Evolutionary conservation across 441 rosid species (phyloP), one percentile per base, ranked within the genome.

Genomic region (Rhodomyrtus psidioides): DNA sequence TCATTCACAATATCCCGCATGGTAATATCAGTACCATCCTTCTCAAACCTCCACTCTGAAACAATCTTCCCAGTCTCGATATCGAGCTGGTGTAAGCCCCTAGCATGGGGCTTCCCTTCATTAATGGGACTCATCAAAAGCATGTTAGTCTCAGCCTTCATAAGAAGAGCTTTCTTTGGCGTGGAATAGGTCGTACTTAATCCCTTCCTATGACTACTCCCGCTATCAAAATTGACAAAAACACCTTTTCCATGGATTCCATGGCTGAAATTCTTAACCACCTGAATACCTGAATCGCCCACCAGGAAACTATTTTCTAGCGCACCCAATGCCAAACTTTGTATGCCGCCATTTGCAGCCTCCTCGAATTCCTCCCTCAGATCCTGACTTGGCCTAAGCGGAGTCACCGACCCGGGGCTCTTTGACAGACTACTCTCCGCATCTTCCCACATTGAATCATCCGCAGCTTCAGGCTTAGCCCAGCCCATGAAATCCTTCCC

Each of bases 81-180:
- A 87, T 97, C 99, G 55, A 97, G 98, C 92, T 94, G 99, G 91
- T 96, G 98, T 81, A 97, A 89, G 46, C 97, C 98, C 39, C 90
- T 92, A 24, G 96, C 88, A 82, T 93, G 95, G 85, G 93, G 94
- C 86, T 93, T 93, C 83, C 89, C 93, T 85, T 92, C 95, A 58
- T 89, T 91, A 88, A 92, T 84, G 12, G 99, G 99, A 91, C 99
- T 97, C 99, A 97, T 96, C 84, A 97, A 95, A 86, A 97, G 86
- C 99, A 97, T 95, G 85, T 94, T 97, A 79, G 97, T 97, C 92
- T 97, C 99, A 75, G 99, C 97, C 86, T 93, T 96, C 98, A 97
- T 95, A 82, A 96, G 96, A 83, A 97, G 98, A 44, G 97, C 97
- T 90, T 95, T 97, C 86, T 91, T 95, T 1, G 96, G 98, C 1